Conservation (phyloP, 1,284 basidiomycete species). For the Leccinum pachyderme region DNA sequence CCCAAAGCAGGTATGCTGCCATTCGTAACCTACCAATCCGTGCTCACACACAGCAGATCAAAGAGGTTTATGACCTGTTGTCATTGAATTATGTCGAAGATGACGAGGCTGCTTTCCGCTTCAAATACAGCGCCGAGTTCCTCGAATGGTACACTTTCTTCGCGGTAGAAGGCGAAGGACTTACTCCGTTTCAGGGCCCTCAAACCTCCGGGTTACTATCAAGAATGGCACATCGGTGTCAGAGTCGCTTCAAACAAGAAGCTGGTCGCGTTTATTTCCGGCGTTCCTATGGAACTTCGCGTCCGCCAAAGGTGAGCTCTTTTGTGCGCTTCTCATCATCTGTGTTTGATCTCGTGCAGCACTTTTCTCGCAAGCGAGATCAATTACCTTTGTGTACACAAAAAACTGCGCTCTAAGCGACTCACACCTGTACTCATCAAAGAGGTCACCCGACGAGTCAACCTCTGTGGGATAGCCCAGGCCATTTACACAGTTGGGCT, state of each 20-base stretch:
- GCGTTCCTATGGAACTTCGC: constrained; percentile 81
- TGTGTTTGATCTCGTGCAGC: constrained; percentile 39
- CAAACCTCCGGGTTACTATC: constrained; percentile 89
- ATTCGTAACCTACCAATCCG: constrained; percentile 1
- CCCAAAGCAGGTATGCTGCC: constrained; percentile 56
- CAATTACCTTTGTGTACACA: constrained; percentile 98
- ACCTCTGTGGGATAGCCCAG: constrained; percentile 91
- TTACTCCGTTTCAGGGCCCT: constrained; percentile 68
- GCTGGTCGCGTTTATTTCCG: constrained; percentile 98
- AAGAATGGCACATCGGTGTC: constrained; percentile 96
- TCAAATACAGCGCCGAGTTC: constrained; percentile 96
- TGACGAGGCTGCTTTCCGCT: constrained; percentile 92
- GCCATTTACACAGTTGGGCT: constrained; percentile 96
- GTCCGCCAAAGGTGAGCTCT: constrained; percentile 72
- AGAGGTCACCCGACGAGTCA: constrained; percentile 93
- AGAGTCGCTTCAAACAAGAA: constrained; percentile 88
- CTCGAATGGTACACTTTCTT: constrained; percentile 71
- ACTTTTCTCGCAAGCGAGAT: constrained; percentile 81
- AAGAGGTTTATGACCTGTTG: constrained; percentile 91
- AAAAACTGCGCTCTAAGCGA: constrained; percentile 94
- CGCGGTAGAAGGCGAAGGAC: not conserved
- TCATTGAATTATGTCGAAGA: constrained; percentile 98
- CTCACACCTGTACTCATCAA: constrained; percentile 97
- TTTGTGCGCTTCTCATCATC: not conserved
- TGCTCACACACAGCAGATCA: constrained; percentile 50